Evolutionary conservation across 768 basidiomycete species (phyloP), one percentile per base, ranked within the genome.

Genomic region (Clavaria fumosa): DNA sequence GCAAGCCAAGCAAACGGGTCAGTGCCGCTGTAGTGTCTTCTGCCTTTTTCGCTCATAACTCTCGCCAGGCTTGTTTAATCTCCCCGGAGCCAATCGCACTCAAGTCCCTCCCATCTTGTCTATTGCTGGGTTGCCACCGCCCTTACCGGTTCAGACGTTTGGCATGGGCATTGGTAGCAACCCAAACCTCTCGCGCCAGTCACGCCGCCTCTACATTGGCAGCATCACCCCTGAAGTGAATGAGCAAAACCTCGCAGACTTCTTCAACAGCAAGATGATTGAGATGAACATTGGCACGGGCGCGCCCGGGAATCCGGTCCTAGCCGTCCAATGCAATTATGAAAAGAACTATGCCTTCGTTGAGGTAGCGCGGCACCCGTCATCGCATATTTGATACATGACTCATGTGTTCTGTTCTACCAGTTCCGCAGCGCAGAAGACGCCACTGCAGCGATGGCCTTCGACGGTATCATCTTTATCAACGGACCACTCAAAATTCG

Each of bases 331-430:
- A 52, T 83, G 95, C 62, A 96, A 96, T 53, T 90, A 90, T 50
- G 95, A 97, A 58, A 99, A 97, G 67, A 90, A 88, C 49, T 99
- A 96, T 53, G 95, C 95, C 1, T 99, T 96, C 54, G 83, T 97
- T 37, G 95, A 99, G 68, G 93, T 93, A 53, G 24, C 24, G 22
- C n/a, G n/a, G n/a, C n/a, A n/a, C 5, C 39, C 19, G 5, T 3
- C 39, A 17, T 22, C 23, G 39, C 27, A 28, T 23, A 12, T 48
- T 15, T 31, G 7, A n/a, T 20, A 39, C 4, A 21, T 20, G 23
- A 33, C 18, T 20, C 20, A 40, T 27, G 46, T 38, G 18, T 38
- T 45, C 14, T 40, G 43, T 18, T 34, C 36, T 17, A 34, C 28
- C n/a, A 97, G 93, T 97, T 97, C 69, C 89, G 93, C 41, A 91